Evolutionary conservation across 306 rosid genomes (phyloP), one percentile per base, ranked within the genome.

Genomic region (Cotoneaster glaucophyllus): DNA sequence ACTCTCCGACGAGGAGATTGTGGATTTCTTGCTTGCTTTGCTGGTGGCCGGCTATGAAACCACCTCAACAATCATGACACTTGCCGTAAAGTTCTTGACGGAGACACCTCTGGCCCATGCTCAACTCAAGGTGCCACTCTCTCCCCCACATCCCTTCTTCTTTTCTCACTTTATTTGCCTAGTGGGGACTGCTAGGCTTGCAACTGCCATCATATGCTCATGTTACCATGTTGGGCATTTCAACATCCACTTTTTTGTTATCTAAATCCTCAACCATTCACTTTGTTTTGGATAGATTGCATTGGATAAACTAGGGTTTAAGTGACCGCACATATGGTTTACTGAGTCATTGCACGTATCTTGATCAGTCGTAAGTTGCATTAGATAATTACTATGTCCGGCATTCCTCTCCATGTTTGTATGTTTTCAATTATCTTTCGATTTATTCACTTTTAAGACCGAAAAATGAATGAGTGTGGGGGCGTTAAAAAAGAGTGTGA

Each of bases 41-140:
- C 88, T 95, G 4, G 97, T 95, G 18, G 99, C 96, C 17, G 97
- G 99, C 76, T 95, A 92, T 14, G 99, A 95, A 78, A 95, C 97
- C 48, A 95, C 99, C 65, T 92, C 99, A 3, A 92, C 99, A 3
- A 89, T 88, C 39, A 95, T 95, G 97, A 95, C 99, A 44, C 99
- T 95, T 19, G 97, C 99, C 29, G 85, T 95, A 21, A 95, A 95
- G 86, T 95, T 95, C 76, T 89, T 95, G 75, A 90, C 96, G 2
- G 99, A 92, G 78, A 89, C 97, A 56, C 99, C 99, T 70, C 83
- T 89, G 8, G 99, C 99, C 78, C 71, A 89, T 62, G 95, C 93
- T 74, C 97, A 95, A 59, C 93, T 95, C 69, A 87, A 90, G 99
- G 99, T 95, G 6, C 15, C n/a, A 7, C n/a, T n/a, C 34, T 28